A percentile compares a stretch with the other conserved stretches of the same genome.
Evolutionary conservation across 352 stramenopile genomes (phyloP).

Genomic region (Halophytophthora polymorphica): DNA sequence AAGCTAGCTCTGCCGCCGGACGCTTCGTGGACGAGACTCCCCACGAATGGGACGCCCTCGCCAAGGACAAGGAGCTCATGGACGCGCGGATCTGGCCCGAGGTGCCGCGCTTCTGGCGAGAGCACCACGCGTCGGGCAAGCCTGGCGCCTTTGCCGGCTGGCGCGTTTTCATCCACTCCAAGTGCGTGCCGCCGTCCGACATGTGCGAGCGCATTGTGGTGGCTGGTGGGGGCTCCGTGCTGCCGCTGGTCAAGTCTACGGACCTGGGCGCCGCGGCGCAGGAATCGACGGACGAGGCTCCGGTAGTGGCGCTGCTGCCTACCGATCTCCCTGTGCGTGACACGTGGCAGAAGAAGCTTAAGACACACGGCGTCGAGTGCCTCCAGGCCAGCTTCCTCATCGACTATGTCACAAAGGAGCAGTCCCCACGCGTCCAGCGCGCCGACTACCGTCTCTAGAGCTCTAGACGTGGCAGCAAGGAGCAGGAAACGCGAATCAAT

Average conservation of each 20-base stretch:
- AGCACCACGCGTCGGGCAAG: constrained; percentile 36
- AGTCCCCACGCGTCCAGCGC: constrained; percentile 43
- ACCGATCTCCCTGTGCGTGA: constrained; percentile 54
- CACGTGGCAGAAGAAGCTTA: constrained; percentile 72
- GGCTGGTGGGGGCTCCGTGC: constrained; percentile 50
- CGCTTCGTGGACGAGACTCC: constrained; percentile 67
- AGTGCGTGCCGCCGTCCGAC: constrained; percentile 64
- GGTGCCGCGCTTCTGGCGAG: constrained; percentile 62
- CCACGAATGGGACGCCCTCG: constrained; percentile 69
- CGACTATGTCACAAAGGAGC: constrained; percentile 85
- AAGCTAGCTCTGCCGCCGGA: constrained; percentile 54
- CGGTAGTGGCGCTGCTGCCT: constrained; percentile 60
- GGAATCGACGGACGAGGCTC: constrained; percentile 34
- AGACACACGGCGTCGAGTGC: constrained; percentile 56
- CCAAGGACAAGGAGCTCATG: constrained; percentile 56
- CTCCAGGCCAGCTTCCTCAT: constrained; percentile 82
- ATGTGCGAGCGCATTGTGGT: constrained; percentile 81
- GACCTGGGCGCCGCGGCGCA: constrained; percentile 38
- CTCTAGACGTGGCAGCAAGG: background rate
- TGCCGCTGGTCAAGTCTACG: constrained; percentile 54
- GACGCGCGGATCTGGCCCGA: constrained; percentile 74
- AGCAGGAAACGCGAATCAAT: too few species aligned
- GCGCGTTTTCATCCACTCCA: constrained; percentile 73
- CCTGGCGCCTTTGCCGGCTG: constrained; percentile 64
- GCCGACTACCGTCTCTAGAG: constrained; percentile 54